A percentile compares a stretch with the other conserved stretches of the same genome.
Conservation (phyloP, 2,329 filamentous ascomycete species). For the Lojkania enalia region DNA sequence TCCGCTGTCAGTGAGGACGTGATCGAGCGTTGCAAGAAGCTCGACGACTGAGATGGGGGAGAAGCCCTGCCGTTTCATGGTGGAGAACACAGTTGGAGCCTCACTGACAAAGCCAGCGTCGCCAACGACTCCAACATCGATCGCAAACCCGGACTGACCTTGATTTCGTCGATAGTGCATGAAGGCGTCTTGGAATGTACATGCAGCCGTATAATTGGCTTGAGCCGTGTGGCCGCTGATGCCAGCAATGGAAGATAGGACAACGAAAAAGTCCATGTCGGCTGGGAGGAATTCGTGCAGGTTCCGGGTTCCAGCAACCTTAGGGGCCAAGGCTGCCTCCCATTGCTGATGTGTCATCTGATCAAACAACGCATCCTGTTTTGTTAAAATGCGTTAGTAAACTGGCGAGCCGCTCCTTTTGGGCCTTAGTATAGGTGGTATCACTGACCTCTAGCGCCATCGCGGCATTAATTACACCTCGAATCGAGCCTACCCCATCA, state of each 20-base stretch:
- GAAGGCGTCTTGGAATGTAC: conserved; percentile 2
- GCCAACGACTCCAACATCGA: conserved; percentile 2
- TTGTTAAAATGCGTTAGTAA: conserved; percentile 6
- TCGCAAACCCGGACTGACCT: not conserved
- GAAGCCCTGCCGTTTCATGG: too few species aligned
- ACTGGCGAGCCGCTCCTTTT: not conserved
- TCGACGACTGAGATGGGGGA: too few species aligned
- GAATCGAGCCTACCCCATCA: not conserved
- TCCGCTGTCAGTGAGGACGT: too few species aligned
- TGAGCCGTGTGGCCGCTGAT: conserved; percentile 8
- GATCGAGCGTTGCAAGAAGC: too few species aligned
- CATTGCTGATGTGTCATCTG: conserved; percentile 14
- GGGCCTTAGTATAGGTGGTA: conserved; percentile 12
- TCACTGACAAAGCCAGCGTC: conserved; percentile 1
- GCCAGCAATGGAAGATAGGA: conserved; percentile 9
- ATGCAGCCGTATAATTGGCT: conserved; percentile 10
- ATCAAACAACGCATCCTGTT: conserved; percentile 10
- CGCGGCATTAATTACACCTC: not conserved
- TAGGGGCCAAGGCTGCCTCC: conserved; percentile 2
- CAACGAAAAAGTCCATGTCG: conserved; percentile 16
- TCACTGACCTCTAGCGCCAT: conserved; percentile 5
- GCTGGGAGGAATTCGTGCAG: conserved; percentile 13
- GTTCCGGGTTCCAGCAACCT: conserved; percentile 17
- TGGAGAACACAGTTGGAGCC: too few species aligned
- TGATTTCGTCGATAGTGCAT: not conserved